phyloP scores from a whole-genome alignment of 2,329 filamentous ascomycete genomes.

The Nannizziopsis barbatae region DNA sequence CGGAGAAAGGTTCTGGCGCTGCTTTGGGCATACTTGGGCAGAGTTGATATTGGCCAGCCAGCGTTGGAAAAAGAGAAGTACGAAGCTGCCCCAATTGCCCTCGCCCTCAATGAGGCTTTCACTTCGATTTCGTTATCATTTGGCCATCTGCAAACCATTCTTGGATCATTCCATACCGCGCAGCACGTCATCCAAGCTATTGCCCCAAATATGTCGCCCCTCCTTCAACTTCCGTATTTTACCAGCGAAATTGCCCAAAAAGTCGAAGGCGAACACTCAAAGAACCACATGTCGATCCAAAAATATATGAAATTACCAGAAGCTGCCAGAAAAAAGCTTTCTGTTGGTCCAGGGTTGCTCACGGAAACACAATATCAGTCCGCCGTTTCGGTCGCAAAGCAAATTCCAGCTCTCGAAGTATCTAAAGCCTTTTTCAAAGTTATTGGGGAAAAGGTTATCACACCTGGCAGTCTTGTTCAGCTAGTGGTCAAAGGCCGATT shows the following conservation, averaged over 20 bases:
- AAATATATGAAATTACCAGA: constrained; percentile 80
- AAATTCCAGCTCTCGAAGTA: constrained; percentile 72
- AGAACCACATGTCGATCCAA: constrained; percentile 66
- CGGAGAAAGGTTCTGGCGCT: constrained; percentile 79
- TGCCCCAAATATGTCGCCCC: constrained; percentile 68
- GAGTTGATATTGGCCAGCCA: constrained; percentile 70
- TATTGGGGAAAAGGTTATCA: constrained; percentile 82
- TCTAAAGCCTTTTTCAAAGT: constrained; percentile 98
- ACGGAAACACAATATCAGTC: constrained; percentile 64
- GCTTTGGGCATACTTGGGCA: constrained; percentile 89
- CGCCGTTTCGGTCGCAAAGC: constrained; percentile 64
- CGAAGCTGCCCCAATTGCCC: constrained; percentile 75
- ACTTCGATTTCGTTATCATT: constrained; percentile 79
- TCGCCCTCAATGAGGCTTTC: constrained; percentile 75
- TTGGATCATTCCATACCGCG: constrained; percentile 68
- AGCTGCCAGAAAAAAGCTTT: constrained; percentile 57
- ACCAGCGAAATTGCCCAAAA: constrained; percentile 47
- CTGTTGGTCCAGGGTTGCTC: constrained; percentile 58
- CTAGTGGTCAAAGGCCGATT: constrained; percentile 92
- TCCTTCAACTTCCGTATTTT: constrained; percentile 85
- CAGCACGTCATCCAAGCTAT: constrained; percentile 87
- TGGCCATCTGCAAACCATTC: constrained; percentile 67
- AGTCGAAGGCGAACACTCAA: constrained; percentile 49
- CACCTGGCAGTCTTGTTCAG: constrained; percentile 81
- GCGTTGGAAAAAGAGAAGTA: constrained; percentile 75